Evolutionary conservation across 2,329 filamentous ascomycete species (phyloP).

Genomic region (Fusarium succisae): DNA sequence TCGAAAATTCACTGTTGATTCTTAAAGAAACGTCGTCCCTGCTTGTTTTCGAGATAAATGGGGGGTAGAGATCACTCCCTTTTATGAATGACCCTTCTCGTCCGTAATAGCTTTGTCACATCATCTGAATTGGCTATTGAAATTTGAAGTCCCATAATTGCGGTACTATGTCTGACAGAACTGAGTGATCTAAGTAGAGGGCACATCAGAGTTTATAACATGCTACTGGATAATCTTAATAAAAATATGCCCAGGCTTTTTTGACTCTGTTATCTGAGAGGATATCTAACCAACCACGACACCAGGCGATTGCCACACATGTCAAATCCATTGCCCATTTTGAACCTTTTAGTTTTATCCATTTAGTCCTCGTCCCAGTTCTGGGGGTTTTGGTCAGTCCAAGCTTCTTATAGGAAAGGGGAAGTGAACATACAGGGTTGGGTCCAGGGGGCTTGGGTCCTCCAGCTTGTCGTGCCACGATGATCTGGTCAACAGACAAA

Average conservation of each 20-base stretch:
- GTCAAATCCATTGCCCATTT: conserved; percentile 34
- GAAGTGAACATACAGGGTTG: conserved; percentile 70
- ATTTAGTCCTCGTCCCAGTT: conserved; percentile 72
- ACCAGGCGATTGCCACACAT: conserved; percentile 22
- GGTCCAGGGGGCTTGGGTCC: conserved; percentile 96
- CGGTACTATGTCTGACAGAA: not conserved
- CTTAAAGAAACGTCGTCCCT: not conserved
- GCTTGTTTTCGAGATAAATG: not conserved
- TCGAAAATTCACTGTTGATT: not conserved
- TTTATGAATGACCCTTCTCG: not conserved
- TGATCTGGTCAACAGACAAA: conserved; percentile 97
- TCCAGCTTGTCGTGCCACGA: conserved; percentile 95
- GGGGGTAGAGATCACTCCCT: not conserved
- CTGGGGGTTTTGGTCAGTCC: conserved; percentile 49
- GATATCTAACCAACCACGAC: conserved; percentile 42
- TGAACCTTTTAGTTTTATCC: conserved; percentile 43
- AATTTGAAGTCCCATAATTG: conserved; percentile 6
- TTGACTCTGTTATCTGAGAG: conserved; percentile 26
- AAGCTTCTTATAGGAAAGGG: not conserved
- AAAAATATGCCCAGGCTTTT: conserved; percentile 23
- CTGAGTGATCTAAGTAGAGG: conserved; percentile 11
- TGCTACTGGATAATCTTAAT: conserved; percentile 13
- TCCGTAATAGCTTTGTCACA: not conserved
- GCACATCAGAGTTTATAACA: not conserved
- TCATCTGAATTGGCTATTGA: not conserved